These are phyloP conservation scores for Dryadomyces quercus-mongolicae DNA, from an alignment of 2,329 filamentous ascomycete genomes.

Conservation along the genomic window DNA sequence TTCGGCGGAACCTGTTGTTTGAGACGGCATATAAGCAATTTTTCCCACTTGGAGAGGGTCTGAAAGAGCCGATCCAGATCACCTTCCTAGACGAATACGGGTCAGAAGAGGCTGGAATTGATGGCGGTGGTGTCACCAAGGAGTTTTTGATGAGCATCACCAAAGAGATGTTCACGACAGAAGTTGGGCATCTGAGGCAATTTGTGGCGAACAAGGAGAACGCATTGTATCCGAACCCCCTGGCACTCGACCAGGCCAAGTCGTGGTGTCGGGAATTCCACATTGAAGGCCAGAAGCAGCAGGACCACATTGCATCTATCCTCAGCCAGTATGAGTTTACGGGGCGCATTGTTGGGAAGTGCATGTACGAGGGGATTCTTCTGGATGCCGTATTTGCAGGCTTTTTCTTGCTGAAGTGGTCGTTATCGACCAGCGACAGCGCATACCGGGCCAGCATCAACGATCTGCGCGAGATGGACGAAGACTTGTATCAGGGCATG, in stretches of 20 bases:
- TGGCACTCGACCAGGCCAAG: slow-evolving; percentile 49
- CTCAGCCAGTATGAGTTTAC: slow-evolving; percentile 79
- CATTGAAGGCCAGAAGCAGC: slow-evolving; percentile 45
- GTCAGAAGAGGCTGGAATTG: slow-evolving; percentile 80
- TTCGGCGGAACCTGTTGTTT: slow-evolving; percentile 65
- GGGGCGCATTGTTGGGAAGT: slow-evolving; percentile 88
- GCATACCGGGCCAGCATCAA: slow-evolving; percentile 88
- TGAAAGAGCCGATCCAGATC: slow-evolving; percentile 95
- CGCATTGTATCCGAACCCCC: slow-evolving; percentile 78
- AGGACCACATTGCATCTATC: slow-evolving; percentile 43
- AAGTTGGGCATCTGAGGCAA: slow-evolving; percentile 31
- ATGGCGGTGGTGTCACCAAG: slow-evolving; percentile 93
- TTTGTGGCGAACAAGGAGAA: slow-evolving; percentile 82
- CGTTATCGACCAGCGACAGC: slow-evolving; percentile 48
- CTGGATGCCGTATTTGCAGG: slow-evolving; percentile 87
- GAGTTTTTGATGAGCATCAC: slow-evolving; percentile 90
- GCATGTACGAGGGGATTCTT: slow-evolving; percentile 91
- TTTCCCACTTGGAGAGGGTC: slow-evolving; percentile 63
- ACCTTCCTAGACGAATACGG: slow-evolving; percentile 91
- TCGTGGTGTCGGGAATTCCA: slow-evolving; percentile 26
- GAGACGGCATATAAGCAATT: slow-evolving; percentile 78
- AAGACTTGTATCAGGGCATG: slow-evolving; percentile 80
- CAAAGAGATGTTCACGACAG: slow-evolving; percentile 62
- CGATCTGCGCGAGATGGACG: slow-evolving; percentile 84
- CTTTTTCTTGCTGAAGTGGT: slow-evolving; percentile 96